phyloP scores from a whole-genome alignment of 1,284 basidiomycete genomes.

The Leccinum griseonigrum region DNA sequence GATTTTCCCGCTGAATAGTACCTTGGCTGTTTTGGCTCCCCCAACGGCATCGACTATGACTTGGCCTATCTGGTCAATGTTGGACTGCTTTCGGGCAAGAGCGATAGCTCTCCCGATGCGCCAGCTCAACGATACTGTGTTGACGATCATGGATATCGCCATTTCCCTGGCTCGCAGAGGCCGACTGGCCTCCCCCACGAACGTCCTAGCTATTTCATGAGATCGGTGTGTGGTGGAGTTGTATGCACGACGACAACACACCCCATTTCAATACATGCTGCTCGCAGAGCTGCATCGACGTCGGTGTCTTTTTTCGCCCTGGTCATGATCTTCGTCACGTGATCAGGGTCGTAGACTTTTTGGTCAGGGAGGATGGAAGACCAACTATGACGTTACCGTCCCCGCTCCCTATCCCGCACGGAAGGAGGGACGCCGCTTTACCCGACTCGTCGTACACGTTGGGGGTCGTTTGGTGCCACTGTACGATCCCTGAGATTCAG shows the following conservation, averaged over 20 bases:
- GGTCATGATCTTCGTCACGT: slow-evolving; percentile 33
- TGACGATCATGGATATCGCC: slow-evolving; percentile 40
- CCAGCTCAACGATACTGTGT: slow-evolving; percentile 58
- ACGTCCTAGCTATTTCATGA: slow-evolving; percentile 23
- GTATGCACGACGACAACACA: slow-evolving; percentile 15
- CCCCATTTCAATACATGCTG: slow-evolving; percentile 44
- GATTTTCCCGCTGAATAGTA: slow-evolving; percentile 58
- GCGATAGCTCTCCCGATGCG: slow-evolving; percentile 51
- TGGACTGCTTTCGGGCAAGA: slow-evolving; percentile 40
- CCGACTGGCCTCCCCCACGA: slow-evolving; percentile 40
- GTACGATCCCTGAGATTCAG: neutral
- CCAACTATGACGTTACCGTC: slow-evolving; percentile 38
- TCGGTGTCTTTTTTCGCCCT: slow-evolving; percentile 32
- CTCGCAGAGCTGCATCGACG: slow-evolving; percentile 36
- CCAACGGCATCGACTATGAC: slow-evolving; percentile 49
- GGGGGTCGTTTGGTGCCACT: slow-evolving; percentile 39
- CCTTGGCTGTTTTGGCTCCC: slow-evolving; percentile 38
- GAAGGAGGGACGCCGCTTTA: slow-evolving; percentile 32
- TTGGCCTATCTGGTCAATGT: slow-evolving; percentile 45
- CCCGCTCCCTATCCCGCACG: slow-evolving; percentile 36
- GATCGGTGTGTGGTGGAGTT: neutral
- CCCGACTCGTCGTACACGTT: slow-evolving; percentile 37
- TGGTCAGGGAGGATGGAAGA: neutral
- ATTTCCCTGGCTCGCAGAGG: slow-evolving; percentile 36
- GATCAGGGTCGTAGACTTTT: slow-evolving; percentile 15